Evolutionary conservation across 768 basidiomycete genomes (phyloP).

Genomic region (Macrolepiota dolichaula): DNA sequence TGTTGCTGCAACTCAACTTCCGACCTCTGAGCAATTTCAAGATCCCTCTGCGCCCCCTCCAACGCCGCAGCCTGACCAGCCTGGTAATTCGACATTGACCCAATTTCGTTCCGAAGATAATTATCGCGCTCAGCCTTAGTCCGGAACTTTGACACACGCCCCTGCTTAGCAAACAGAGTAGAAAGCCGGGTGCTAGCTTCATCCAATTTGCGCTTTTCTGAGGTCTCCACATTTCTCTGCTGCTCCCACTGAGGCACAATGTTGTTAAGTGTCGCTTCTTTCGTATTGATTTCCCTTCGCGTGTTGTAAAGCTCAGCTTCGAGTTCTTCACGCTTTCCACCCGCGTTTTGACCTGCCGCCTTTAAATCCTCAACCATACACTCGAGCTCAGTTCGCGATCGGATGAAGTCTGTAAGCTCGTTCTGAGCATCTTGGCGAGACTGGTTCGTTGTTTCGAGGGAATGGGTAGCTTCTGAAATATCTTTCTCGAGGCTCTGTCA

Average conservation of each 20-base stretch:
- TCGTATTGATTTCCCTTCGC: conserved; percentile 56
- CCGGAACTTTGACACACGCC: conserved; percentile 80
- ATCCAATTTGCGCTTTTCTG: conserved; percentile 69
- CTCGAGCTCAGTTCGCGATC: conserved; percentile 81
- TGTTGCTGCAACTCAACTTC: conserved; percentile 56
- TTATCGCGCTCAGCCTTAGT: conserved; percentile 81
- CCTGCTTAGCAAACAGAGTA: conserved; percentile 86
- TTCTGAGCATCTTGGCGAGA: conserved; percentile 73
- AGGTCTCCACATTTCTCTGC: conserved; percentile 43
- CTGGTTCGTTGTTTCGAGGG: conserved; percentile 64
- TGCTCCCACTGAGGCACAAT: conserved; percentile 71
- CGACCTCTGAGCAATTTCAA: conserved; percentile 42
- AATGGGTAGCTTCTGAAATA: conserved; percentile 67
- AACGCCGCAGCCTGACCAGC: conserved; percentile 54
- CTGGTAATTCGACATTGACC: conserved; percentile 61
- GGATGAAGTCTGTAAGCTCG: conserved; percentile 85
- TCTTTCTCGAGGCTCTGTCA: conserved; percentile 67
- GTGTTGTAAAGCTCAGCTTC: conserved; percentile 63
- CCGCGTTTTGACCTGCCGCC: conserved; percentile 58
- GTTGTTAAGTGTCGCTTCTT: conserved; percentile 58
- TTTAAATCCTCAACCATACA: conserved; percentile 79
- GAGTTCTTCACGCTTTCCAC: conserved; percentile 59
- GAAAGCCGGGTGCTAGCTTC: conserved; percentile 67
- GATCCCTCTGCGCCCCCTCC: conserved; percentile 47
- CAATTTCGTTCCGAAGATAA: conserved; percentile 78